These are phyloP conservation scores for Jacaranda mimosifolia DNA, from an alignment of 257 asterid species.

Conservation along the genomic window DNA sequence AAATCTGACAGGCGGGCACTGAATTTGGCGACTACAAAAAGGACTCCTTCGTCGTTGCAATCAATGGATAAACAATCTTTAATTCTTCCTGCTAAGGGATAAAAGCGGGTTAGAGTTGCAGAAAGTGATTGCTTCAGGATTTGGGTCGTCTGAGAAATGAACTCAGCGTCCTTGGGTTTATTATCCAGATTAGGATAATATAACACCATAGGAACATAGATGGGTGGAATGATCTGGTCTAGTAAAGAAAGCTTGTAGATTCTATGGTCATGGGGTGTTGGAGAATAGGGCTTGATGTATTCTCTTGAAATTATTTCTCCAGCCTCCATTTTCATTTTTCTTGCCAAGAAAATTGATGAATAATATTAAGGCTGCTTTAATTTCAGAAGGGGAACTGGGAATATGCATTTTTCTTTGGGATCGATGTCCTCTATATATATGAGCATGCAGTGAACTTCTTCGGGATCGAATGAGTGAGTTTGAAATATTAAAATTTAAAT, in stretches of 20 bases:
- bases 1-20: constrained; percentile 31
- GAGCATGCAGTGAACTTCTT: too few relatives aligned
- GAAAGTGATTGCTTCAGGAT: constrained; percentile 55
- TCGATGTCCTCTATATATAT: too few relatives aligned
- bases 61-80: constrained; percentile 45
- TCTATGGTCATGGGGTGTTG: constrained; percentile 43
- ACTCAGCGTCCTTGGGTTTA: background rate
- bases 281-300: constrained; percentile 56
- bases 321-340: constrained; percentile 36
- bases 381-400: too few relatives aligned
- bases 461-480: too few relatives aligned
- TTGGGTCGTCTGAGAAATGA: constrained; percentile 29
- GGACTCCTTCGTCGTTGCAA: constrained; percentile 50
- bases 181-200: constrained; percentile 44
- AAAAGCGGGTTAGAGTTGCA: constrained; percentile 41
- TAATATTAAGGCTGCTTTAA: too few relatives aligned
- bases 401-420: too few relatives aligned
- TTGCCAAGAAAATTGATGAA: too few relatives aligned
- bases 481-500: too few relatives aligned
- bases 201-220: constrained; percentile 48
- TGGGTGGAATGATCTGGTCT: constrained; percentile 57
- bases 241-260: constrained; percentile 52
- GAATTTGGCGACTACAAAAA: constrained; percentile 40
- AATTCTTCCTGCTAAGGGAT: constrained; percentile 59
- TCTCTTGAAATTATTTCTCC: constrained; percentile 50